A percentile compares a stretch with the other conserved stretches of the same genome.
Conservation (phyloP, 2,329 filamentous ascomycete species). For the Neobulgaria alba region DNA sequence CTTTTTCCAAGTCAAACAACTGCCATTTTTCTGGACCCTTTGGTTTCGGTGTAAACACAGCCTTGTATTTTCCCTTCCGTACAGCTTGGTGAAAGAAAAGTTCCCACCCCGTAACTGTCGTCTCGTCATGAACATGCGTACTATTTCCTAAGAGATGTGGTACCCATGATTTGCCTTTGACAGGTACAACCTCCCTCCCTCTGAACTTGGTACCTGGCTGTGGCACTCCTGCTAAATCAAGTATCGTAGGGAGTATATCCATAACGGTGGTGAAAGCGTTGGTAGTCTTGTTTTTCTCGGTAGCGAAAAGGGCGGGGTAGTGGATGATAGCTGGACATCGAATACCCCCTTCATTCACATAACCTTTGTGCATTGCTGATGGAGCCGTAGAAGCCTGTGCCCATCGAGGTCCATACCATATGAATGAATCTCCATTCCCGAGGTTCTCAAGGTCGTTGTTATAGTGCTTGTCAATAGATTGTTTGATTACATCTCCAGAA, state of each 20-base stretch:
- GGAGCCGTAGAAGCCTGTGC: slow-evolving; percentile 45
- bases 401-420: slow-evolving; percentile 53
- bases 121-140: slow-evolving; percentile 38
- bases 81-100: slow-evolving; percentile 42
- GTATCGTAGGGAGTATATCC: slow-evolving; percentile 31
- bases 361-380: slow-evolving; percentile 29
- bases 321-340: slow-evolving; percentile 31
- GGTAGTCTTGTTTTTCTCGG: background rate
- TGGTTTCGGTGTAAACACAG: slow-evolving; percentile 47
- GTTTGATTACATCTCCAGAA: slow-evolving; percentile 22
- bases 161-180: slow-evolving; percentile 34
- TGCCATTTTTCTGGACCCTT: slow-evolving; percentile 49
- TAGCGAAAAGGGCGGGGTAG: slow-evolving; percentile 18
- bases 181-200: slow-evolving; percentile 26
- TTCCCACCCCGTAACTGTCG: slow-evolving; percentile 49
- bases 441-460: slow-evolving; percentile 50
- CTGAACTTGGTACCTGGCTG: slow-evolving; percentile 27
- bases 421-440: slow-evolving; percentile 46
- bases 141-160: slow-evolving; percentile 31
- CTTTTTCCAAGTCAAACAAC: slow-evolving; percentile 43
- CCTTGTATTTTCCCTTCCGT: slow-evolving; percentile 48
- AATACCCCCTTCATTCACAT: slow-evolving; percentile 33
- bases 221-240: slow-evolving; percentile 28
- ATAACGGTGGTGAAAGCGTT: slow-evolving; percentile 26
- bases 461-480: slow-evolving; percentile 41